These are phyloP conservation scores for Kluyveromyces marxianus DNA, from an alignment of 1,139 yeast species.

Conservation along the genomic window DNA sequence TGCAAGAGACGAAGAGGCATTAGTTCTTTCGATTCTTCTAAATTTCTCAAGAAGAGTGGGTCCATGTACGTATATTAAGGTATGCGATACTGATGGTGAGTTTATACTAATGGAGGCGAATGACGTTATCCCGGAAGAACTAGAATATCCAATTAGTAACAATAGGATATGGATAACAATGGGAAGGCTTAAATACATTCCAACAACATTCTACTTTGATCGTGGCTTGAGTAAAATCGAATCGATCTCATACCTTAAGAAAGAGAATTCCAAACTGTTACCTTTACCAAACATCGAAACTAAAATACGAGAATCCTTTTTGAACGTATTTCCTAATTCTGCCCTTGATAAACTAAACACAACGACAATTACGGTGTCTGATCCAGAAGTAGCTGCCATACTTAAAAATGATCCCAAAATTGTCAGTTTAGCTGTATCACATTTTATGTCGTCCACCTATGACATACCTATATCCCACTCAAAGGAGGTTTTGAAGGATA, in stretches of 20 bases:
- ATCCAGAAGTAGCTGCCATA: background rate
- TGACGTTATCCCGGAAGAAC: conserved; percentile 34
- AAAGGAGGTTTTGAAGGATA: background rate
- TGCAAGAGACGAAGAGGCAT: conserved; percentile 19
- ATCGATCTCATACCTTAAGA: conserved; percentile 32
- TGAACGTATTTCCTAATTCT: conserved; percentile 14
- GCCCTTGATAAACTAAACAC: conserved; percentile 6
- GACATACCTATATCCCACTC: background rate
- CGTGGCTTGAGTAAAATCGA: conserved; percentile 30
- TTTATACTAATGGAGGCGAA: conserved; percentile 45
- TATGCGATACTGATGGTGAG: conserved; percentile 52
- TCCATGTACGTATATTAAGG: conserved; percentile 38
- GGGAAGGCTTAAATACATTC: conserved; percentile 26
- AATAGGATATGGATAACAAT: conserved; percentile 27
- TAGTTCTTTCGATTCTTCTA: conserved; percentile 35
- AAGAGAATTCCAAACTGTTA: conserved; percentile 28
- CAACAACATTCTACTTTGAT: conserved; percentile 23
- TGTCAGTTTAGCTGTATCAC: background rate
- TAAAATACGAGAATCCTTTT: conserved; percentile 11
- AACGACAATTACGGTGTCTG: background rate
- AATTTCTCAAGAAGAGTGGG: conserved; percentile 29
- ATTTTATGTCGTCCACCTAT: conserved; percentile 2
- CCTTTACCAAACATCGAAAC: conserved; percentile 16
- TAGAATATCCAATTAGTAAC: conserved; percentile 25
- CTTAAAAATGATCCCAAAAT: background rate